Percentiles rank a stretch among this genome's conserved stretches.
Conservation (phyloP, 2,329 filamentous ascomycete genomes). For the Aspergillus sp. region DNA sequence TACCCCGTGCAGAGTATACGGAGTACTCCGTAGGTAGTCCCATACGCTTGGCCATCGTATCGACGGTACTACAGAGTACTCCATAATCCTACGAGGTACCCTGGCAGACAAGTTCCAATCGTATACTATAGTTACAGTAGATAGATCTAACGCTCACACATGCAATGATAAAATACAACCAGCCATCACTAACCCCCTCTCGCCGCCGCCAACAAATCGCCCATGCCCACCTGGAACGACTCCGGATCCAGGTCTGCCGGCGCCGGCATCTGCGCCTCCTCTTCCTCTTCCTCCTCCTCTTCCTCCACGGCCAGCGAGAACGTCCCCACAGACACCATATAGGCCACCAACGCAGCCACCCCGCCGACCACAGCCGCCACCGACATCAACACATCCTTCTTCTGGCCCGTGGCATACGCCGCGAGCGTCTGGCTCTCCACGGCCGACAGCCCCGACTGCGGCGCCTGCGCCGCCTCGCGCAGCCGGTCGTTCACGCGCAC, state of each 20-base stretch:
- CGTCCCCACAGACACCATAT: constrained; percentile 34
- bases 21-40: too few species aligned
- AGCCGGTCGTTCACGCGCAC: constrained; percentile 37
- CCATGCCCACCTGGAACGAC: constrained; percentile 11
- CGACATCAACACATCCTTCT: constrained; percentile 36
- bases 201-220: constrained; percentile 16
- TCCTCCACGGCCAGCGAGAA: constrained; percentile 11
- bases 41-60: too few species aligned
- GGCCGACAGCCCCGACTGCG: constrained; percentile 22
- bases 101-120: too few species aligned
- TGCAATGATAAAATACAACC: too few species aligned
- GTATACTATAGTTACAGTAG: too few species aligned
- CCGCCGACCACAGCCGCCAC: constrained; percentile 35
- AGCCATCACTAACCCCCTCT: too few species aligned
- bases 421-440: constrained; percentile 26
- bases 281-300: constrained; percentile 14
- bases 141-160: too few species aligned
- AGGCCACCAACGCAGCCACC: constrained; percentile 35
- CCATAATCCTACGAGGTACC: too few species aligned
- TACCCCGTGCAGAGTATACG: too few species aligned
- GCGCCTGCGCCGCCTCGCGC: constrained; percentile 31
- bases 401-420: constrained; percentile 22
- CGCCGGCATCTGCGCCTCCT: constrained; percentile 9
- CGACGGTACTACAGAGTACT: too few species aligned
- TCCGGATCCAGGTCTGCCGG: constrained; percentile 4